Evolutionary conservation across 257 asterid genomes (phyloP), one percentile per base, ranked within the genome.

Genomic region (Solanum medicagineum): DNA sequence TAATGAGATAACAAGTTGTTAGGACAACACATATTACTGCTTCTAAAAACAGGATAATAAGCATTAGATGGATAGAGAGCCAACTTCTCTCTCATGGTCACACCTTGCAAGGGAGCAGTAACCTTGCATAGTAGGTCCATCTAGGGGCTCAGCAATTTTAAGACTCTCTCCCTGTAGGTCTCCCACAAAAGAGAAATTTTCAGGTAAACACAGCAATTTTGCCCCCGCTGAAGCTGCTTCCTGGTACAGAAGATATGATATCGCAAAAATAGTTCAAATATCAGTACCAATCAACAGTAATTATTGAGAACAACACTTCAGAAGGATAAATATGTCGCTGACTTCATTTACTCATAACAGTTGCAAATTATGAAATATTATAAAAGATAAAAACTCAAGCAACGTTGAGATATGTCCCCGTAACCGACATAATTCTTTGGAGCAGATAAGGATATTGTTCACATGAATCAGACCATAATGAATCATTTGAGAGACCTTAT

Each of bases 161-260:
- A 96, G 91, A 84, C 99, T 96, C 65, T 96, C 98, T 77, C 98
- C 98, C 75, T 91, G 47, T 88, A 89, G 88, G 74, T 90, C 88
- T 53, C 97, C 97, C 60, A 94, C 93, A 81, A 91, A 94, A 65
- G 99, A 94, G 92, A 96, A 96, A 89, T 94, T 96, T 90, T 96
- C 99, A 26, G 99, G 99, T 40, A 96, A 90, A 86, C 99, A 94
- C 44, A 96, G 93, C 85, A 96, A 85, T 86, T 94, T 96, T 26
- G 97, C 99, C 54, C 99, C 99, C 60, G 95, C 98, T 84, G 90
- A 82, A 73, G 88, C 97, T 53, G 99, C 99, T 85, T 96, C 98
- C 93, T 95, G 92, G 22, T 55, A 66, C 74, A 88, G 69, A 51
- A 53, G 60, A 77, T 77, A 80, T 56, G 20, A 75, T 66, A 44